Percentiles rank a stretch among this genome's conserved stretches.
Evolutionary conservation across 1,284 basidiomycete genomes (phyloP).

Genomic region (Cutaneotrichosporon cavernicola): DNA sequence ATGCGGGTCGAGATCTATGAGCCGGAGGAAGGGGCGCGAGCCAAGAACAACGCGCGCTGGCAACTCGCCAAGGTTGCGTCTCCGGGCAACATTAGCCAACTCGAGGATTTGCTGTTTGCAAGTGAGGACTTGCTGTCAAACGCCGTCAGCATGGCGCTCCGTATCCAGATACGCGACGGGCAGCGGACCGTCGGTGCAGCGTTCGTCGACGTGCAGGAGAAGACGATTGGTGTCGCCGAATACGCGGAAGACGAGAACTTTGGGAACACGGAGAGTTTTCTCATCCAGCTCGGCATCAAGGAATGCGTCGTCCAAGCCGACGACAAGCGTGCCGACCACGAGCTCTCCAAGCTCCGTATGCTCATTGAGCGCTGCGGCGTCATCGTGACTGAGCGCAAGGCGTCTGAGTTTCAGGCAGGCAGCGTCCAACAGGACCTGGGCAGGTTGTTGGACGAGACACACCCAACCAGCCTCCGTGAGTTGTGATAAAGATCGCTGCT

Average conservation of each 20-base stretch:
- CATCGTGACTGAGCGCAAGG: conserved; percentile 82
- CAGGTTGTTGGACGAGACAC: conserved; percentile 64
- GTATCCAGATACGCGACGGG: conserved; percentile 64
- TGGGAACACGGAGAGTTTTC: conserved; percentile 89
- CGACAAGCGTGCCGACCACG: conserved; percentile 65
- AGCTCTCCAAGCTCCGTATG: conserved; percentile 77
- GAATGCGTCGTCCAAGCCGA: conserved; percentile 69
- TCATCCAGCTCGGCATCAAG: conserved; percentile 96
- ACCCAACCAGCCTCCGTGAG: conserved; percentile 56
- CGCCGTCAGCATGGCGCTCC: conserved; percentile 88
- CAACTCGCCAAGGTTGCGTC: conserved; percentile 73
- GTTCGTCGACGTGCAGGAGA: conserved; percentile 59
- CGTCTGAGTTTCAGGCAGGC: conserved; percentile 77
- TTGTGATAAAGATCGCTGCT: conserved; percentile 27
- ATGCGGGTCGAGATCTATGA: conserved; percentile 91
- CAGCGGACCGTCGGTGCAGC: conserved; percentile 58
- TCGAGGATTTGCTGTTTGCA: conserved; percentile 90
- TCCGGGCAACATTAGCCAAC: conserved; percentile 88
- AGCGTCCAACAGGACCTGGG: conserved; percentile 82
- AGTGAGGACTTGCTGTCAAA: conserved; percentile 78
- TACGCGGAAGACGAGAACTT: conserved; percentile 95
- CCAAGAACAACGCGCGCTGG: conserved; percentile 71
- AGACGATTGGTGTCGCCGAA: conserved; percentile 67
- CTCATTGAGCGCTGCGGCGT: conserved; percentile 88
- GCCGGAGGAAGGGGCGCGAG: conserved; percentile 64